phyloP scores from a whole-genome alignment of 1,284 basidiomycete species.

The Marasmius fiardii region DNA sequence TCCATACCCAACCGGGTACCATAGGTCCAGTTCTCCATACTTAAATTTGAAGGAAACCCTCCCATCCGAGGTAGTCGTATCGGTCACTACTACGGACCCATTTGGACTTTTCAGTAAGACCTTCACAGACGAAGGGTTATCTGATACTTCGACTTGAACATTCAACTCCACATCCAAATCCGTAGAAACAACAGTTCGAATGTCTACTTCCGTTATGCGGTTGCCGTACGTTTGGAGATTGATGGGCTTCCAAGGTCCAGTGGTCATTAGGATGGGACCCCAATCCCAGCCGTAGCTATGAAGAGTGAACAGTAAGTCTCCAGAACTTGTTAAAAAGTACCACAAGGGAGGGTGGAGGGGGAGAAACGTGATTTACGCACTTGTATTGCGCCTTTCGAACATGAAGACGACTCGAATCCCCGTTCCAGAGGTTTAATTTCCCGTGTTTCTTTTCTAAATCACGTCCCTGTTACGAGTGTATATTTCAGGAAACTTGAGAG shows the following conservation, averaged over 20 bases:
- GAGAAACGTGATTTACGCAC: constrained; percentile 33
- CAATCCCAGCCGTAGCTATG: constrained; percentile 81
- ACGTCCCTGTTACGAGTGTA: constrained; percentile 45
- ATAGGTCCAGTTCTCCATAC: constrained; percentile 60
- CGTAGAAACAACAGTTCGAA: constrained; percentile 53
- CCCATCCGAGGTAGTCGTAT: constrained; percentile 36
- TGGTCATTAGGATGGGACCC: constrained; percentile 69
- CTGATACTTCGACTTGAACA: constrained; percentile 41
- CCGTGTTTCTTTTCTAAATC: constrained; percentile 60
- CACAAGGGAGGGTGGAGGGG: neutral
- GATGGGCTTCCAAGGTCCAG: constrained; percentile 80
- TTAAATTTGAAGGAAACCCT: constrained; percentile 52
- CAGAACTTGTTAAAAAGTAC: no score
- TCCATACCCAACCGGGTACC: constrained; percentile 86
- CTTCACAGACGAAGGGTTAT: constrained; percentile 41
- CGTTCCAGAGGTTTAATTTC: constrained; percentile 76
- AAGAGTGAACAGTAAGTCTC: constrained; percentile 6
- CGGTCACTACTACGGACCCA: constrained; percentile 38
- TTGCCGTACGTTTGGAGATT: constrained; percentile 62
- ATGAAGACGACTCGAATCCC: constrained; percentile 81
- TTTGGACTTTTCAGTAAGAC: constrained; percentile 44
- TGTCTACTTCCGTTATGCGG: constrained; percentile 62
- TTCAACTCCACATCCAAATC: constrained; percentile 46
- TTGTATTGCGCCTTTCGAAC: constrained; percentile 90
- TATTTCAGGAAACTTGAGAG: neutral